Percentiles rank a stretch among this genome's conserved stretches.
phyloP scores from a whole-genome alignment of 2,329 filamentous ascomycete genomes.

The Dendrostoma leiphaemia region DNA sequence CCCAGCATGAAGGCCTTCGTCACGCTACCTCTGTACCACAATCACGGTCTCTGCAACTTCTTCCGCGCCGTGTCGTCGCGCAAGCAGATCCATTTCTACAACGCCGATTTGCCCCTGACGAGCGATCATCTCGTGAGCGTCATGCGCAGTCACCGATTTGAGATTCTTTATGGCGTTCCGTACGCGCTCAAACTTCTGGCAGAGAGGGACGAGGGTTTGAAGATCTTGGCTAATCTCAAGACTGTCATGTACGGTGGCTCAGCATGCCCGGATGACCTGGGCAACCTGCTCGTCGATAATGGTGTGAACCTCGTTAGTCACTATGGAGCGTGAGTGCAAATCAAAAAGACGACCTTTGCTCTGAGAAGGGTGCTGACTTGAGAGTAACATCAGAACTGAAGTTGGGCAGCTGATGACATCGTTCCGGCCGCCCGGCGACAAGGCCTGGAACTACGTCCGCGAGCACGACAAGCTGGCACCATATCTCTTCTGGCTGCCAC shows the following conservation, averaged over 20 bases:
- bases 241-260: slow-evolving; percentile 58
- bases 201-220: slow-evolving; percentile 54
- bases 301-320: slow-evolving; percentile 56
- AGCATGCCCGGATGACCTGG: slow-evolving; percentile 57
- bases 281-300: slow-evolving; percentile 47
- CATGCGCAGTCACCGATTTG: slow-evolving; percentile 40
- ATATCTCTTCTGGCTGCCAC: slow-evolving; percentile 29
- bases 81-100: slow-evolving; percentile 52
- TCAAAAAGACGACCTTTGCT: too few relatives aligned
- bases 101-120: slow-evolving; percentile 54
- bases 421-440: slow-evolving; percentile 49
- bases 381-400: slow-evolving; percentile 42
- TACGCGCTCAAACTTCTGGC: slow-evolving; percentile 63
- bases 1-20: slow-evolving; percentile 47
- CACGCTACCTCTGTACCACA: slow-evolving; percentile 58
- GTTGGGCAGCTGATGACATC: slow-evolving; percentile 62
- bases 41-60: slow-evolving; percentile 54
- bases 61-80: slow-evolving; percentile 50
- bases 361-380: background rate
- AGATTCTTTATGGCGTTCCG: slow-evolving; percentile 61
- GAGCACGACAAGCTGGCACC: slow-evolving; percentile 39
- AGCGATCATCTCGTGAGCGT: slow-evolving; percentile 43
- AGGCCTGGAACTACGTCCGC: slow-evolving; percentile 61
- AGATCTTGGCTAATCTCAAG: slow-evolving; percentile 42
- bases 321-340: slow-evolving; percentile 56